Conservation (phyloP, 768 basidiomycete genomes). For the Lactarius hengduanensis region DNA sequence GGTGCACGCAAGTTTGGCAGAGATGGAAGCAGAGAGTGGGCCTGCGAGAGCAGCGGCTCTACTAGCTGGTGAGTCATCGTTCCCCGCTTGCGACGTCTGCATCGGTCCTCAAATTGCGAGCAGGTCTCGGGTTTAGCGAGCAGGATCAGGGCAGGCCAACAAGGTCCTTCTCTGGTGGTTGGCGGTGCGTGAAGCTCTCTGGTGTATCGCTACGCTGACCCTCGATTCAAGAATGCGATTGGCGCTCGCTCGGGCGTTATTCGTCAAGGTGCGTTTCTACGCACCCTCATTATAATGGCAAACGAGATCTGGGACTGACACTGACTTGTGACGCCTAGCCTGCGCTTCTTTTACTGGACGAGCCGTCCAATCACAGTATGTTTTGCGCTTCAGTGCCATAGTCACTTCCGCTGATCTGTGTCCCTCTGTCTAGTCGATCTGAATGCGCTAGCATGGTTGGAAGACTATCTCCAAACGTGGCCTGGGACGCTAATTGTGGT, state of each 20-base stretch:
- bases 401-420: conserved; percentile 15
- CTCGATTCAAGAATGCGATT: conserved; percentile 75
- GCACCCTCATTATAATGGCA: neutral
- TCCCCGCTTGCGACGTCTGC: neutral
- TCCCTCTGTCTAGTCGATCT: conserved; percentile 64
- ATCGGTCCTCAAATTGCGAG: conserved; percentile 3
- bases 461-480: conserved; percentile 98
- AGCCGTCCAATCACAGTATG: conserved; percentile 94
- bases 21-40: conserved; percentile 98
- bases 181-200: conserved; percentile 56
- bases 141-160: conserved; percentile 82
- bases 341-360: conserved; percentile 77
- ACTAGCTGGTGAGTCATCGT: conserved; percentile 61
- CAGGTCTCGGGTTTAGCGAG: conserved; percentile 90
- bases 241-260: conserved; percentile 91
- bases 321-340: conserved; percentile 44
- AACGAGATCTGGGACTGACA: conserved; percentile 16
- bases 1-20: conserved; percentile 86
- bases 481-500: conserved; percentile 88
- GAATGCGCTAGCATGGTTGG: conserved; percentile 96
- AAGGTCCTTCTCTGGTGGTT: conserved; percentile 91
- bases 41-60: conserved; percentile 91
- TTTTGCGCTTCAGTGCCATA: neutral
- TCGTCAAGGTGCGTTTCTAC: conserved; percentile 70
- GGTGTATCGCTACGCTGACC: conserved; percentile 8